Evolutionary conservation across 2,329 filamentous ascomycete species (phyloP).

Genomic region (Colletotrichum liriopes): DNA sequence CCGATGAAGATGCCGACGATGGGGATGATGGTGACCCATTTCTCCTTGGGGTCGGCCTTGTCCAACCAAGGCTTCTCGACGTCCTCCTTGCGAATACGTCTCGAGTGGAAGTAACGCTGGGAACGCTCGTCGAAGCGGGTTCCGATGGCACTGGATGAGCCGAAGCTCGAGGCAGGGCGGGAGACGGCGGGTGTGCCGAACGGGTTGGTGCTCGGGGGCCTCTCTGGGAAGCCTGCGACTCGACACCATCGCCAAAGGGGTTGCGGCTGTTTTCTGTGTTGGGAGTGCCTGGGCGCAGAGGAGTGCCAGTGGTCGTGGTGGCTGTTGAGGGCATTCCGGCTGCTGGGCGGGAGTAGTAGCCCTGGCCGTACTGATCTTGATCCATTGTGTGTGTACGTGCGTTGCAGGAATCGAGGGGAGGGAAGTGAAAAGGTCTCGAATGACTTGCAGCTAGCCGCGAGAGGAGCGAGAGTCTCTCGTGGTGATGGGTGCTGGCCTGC

Average conservation of each 20-base stretch:
- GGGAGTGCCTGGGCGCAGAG: slow-evolving; percentile 59
- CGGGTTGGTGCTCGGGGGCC: slow-evolving; percentile 56
- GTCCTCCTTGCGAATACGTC: slow-evolving; percentile 80
- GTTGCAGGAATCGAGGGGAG: neutral
- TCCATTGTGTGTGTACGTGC: slow-evolving; percentile 47
- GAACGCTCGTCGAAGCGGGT: slow-evolving; percentile 55
- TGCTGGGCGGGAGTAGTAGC: slow-evolving; percentile 49
- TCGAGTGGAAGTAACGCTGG: slow-evolving; percentile 80
- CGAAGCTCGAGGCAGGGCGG: slow-evolving; percentile 64
- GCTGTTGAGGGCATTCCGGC: slow-evolving; percentile 53
- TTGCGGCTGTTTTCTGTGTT: slow-evolving; percentile 58
- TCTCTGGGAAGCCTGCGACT: slow-evolving; percentile 54
- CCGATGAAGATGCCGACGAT: slow-evolving; percentile 80
- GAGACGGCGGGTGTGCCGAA: slow-evolving; percentile 63
- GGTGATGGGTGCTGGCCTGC: slow-evolving; percentile 4
- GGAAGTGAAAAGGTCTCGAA: neutral
- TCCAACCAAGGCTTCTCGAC: slow-evolving; percentile 83
- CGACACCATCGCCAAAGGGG: slow-evolving; percentile 59
- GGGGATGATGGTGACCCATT: slow-evolving; percentile 88
- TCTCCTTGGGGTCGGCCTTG: slow-evolving; percentile 84
- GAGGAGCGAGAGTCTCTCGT: slow-evolving; percentile 18
- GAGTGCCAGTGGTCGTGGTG: slow-evolving; percentile 57
- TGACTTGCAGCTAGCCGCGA: slow-evolving; percentile 6
- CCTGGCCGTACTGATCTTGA: slow-evolving; percentile 47
- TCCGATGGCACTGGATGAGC: slow-evolving; percentile 59